Conservation (phyloP, 2,329 filamentous ascomycete species). For the Fusarium duplospermum region DNA sequence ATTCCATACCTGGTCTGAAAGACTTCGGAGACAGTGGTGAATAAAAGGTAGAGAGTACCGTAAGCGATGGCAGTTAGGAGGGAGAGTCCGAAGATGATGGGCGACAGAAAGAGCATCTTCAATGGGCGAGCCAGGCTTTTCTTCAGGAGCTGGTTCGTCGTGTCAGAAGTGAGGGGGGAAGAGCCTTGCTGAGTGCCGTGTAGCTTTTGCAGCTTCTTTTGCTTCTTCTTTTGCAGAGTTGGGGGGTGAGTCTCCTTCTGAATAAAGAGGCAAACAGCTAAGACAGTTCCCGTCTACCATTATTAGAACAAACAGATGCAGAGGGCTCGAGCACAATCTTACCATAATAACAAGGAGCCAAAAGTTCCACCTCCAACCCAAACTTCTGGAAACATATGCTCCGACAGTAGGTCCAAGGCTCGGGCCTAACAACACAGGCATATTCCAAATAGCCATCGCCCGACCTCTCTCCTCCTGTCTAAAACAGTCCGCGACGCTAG, state of each 20-base stretch:
- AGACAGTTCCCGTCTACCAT: neutral
- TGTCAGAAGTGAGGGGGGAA: neutral
- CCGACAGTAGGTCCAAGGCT: conserved; percentile 44
- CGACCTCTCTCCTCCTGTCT: conserved; percentile 58
- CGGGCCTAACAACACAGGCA: conserved; percentile 38
- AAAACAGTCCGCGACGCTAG: conserved; percentile 67
- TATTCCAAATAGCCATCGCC: conserved; percentile 39
- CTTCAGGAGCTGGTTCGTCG: neutral
- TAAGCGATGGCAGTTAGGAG: conserved; percentile 63
- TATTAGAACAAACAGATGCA: too few relatives aligned
- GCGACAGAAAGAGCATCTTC: conserved; percentile 47
- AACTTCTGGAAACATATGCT: conserved; percentile 56
- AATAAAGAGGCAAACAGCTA: neutral
- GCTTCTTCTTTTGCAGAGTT: neutral
- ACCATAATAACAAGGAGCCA: conserved; percentile 59
- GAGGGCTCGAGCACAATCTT: neutral
- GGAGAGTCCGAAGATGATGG: conserved; percentile 57
- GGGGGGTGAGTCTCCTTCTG: neutral
- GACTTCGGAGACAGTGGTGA: conserved; percentile 65
- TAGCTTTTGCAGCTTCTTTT: neutral
- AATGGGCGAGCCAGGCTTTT: neutral
- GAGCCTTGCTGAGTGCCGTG: neutral
- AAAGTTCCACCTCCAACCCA: conserved; percentile 61
- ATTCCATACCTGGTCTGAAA: conserved; percentile 51
- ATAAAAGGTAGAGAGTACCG: conserved; percentile 62